Evolutionary conservation across 257 asterid genomes (phyloP), one percentile per base, ranked within the genome.

Genomic region (Eucommia ulmoides): DNA sequence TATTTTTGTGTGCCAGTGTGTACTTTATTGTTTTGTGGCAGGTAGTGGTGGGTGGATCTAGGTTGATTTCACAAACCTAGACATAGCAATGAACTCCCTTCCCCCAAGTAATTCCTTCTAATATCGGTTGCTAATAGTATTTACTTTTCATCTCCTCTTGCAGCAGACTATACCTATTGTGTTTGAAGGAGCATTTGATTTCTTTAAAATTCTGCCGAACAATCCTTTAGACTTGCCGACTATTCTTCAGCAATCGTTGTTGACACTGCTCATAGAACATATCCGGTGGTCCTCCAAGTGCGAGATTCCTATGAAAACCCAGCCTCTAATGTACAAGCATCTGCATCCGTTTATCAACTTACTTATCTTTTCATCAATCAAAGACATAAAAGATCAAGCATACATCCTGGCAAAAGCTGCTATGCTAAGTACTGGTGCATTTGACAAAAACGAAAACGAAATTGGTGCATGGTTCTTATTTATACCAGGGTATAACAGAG

Each of bases 351-450:
- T 84, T 65, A 47, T 84, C 48, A 53, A 65, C 59, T 60, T 84
- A 64, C 64, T 78, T 54, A 45, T 80, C 50, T 72, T 72, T 44
- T 84, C 97, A n/a, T 81, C 83, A 50, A 59, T 54, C 58, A 70
- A 66, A 53, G 68, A 73, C 68, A 72, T 76, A 55, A 82, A 73
- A 67, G 75, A 84, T 59, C 84, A 62, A 46, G 97, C 95, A 49
- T 80, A 79, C 72, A 60, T 52, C 65, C 71, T 88, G 60, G 94
- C 95, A 46, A 75, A 74, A 67, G 78, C 81, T 55, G 82, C 94
- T 60, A 74, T 88, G 75, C 68, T 72, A 45, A 84, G 97, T 75
- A 77, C 95, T 29, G 97, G 95, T 49, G 97, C 97, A 65, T 84
- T 88, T 71, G 95, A 82, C 64, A 71, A 62, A 53, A 81, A 82